Conservation (phyloP, 164 flowering plant species). For the Buxus sempervirens region DNA sequence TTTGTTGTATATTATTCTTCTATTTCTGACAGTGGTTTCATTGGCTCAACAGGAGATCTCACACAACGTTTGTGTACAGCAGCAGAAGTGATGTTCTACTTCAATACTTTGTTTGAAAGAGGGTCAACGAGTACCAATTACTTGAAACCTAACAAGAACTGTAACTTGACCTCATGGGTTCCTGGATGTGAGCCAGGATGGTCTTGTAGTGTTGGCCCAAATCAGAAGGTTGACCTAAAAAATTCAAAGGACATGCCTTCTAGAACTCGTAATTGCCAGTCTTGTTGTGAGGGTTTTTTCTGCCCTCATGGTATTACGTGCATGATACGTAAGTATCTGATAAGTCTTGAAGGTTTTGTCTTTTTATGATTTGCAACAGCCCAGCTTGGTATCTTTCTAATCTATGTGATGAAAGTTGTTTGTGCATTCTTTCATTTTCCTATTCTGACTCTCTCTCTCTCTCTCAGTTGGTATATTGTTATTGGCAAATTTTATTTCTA, state of each 20-base stretch:
- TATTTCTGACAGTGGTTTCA: constrained; percentile 13
- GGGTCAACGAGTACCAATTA: constrained; percentile 35
- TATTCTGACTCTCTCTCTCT: too few relatives aligned
- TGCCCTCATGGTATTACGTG: constrained; percentile 91
- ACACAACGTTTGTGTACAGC: constrained; percentile 72
- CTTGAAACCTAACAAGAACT: constrained; percentile 81
- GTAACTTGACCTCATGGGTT: constrained; percentile 74
- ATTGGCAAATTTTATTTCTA: not conserved
- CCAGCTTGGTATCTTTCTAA: not conserved
- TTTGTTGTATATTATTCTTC: not conserved
- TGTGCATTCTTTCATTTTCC: not conserved
- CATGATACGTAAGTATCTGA: constrained; percentile 85
- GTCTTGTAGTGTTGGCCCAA: constrained; percentile 58
- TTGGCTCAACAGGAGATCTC: constrained; percentile 46
- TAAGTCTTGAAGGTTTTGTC: not conserved
- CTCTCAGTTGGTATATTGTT: not conserved
- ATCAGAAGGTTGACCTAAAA: constrained; percentile 46
- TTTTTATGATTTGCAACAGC: not conserved
- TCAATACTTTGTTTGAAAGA: constrained; percentile 34
- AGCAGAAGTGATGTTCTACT: constrained; percentile 76
- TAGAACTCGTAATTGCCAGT: constrained; percentile 48
- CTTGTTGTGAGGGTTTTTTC: constrained; percentile 96
- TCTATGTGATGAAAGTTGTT: not conserved
- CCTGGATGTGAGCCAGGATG: constrained; percentile 97
- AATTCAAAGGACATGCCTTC: constrained; percentile 45